Base-by-base conservation (phyloP, 176 grass and related monocot species). In the Avena atlantica region DNA sequence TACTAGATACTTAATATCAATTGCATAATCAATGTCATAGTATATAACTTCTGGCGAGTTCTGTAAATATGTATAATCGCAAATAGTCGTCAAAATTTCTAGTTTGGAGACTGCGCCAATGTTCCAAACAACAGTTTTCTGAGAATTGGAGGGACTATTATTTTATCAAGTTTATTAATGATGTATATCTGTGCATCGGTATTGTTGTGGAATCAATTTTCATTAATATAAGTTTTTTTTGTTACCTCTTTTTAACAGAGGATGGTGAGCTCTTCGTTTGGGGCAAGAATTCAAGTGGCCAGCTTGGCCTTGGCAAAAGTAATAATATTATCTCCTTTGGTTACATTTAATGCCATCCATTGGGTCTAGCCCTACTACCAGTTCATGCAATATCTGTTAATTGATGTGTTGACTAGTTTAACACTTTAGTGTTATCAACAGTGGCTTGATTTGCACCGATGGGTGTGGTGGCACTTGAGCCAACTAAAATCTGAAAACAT, bases 251-350 rank as follows among this genome's bases (percentile, higher is more conserved):
- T 74, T 20, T 44, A 63, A 75, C 85, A 98, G 96, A 48, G 10
- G 82, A 98, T 58, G 93, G 96, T 20, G 86, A 88, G 69, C 96
- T 98, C 83, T 98, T 95, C 21, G 59, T 88, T 74, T 98, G 96
- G 96, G 96, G 96, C 51, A 90, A 89, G 76, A 98, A 98, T 84
- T 98, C 96, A 12, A 92, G 88, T 88, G 96, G 96, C 63, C 96
- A 98, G 85, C 96, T 98, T 89, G 96, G 96, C 34, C 91, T 98
- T 86, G 96, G 96, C 67, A 98, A 94, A 93, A 89, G 96, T 98
- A 98, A 86, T 59, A 57, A 42, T 36, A 19, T 84, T 17, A 80
- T 80, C 27, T 40, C 27, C 15, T 52, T 76, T 80, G 36, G 76
- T 87, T 52, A 25, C 49, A 85, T 67, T 68, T 82, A 83, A 61